Base-by-base conservation (phyloP, 2,329 filamentous ascomycete genomes). In the Zasmidium citrigriseum region DNA sequence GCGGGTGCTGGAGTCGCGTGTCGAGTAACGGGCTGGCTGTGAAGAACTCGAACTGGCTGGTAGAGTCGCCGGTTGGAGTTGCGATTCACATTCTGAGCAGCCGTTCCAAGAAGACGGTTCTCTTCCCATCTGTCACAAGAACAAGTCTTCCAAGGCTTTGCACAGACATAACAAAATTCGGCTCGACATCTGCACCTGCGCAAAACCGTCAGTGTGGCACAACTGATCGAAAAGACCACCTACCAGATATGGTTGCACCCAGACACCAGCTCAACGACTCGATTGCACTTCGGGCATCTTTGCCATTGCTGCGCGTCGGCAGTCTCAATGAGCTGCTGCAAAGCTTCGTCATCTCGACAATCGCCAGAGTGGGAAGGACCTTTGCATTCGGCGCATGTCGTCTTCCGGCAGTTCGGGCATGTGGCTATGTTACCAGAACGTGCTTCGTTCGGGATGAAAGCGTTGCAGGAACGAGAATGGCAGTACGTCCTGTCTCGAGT, bases 181-280 rank as follows among this genome's bases (percentile, higher is more conserved):
- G 66, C 61, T 3, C 63, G 58, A 45, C 68, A 72, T 20, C 20
- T 60, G 34, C 70, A 71, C 3, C 70, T 71, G 45, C 4, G 12
- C 1, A 41, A n/a, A 29, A 22, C 9, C 12, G 11, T 52, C 2
- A 5, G 51, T 53, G n/a, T 57, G 48, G 14, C 4, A 20, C 3
- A 14, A 24, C 55, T 16, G 52, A 16, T 51, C 3, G 16, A 83
- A 0, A 46, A 70, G 23, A 12, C n/a, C 75, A 79, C 80, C 67
- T 63, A 86, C 83, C 60, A 82, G 2, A 86, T 86, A 52, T 86
- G 84, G 52, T 82, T 75, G 59, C 84, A 86, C 1, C 84, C 84
- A 0, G 34, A n/a, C 0, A 66, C 25, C 0, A 84, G 69, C 68
- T 85, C 82, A 0, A 87, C 75, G 12, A 86, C 29, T 0, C 72